A percentile compares a stretch with the other conserved stretches of the same genome.
Evolutionary conservation across 2,329 filamentous ascomycete genomes (phyloP).

Genomic region (Parastagonospora avenae): DNA sequence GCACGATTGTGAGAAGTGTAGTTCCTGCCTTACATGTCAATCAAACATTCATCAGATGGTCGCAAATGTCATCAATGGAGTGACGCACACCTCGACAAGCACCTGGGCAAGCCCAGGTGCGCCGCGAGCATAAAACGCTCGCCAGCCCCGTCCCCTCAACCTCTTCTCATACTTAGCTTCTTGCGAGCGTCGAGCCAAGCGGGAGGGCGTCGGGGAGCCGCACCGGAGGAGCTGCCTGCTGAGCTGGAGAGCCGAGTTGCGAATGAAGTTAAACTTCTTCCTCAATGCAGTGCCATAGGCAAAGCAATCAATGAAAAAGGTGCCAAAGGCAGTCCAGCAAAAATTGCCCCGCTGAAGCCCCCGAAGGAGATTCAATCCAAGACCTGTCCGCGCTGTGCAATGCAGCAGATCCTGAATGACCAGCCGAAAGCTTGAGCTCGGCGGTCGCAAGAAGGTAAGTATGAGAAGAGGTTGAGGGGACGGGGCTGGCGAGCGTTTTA

Average conservation of each 20-base stretch:
- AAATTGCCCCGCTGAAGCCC: slow-evolving; percentile 39
- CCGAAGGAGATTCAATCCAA: slow-evolving; percentile 40
- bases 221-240: no score
- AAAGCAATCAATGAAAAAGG: slow-evolving; percentile 46
- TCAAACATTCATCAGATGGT: no score
- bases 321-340: slow-evolving; percentile 21
- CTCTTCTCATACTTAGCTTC: background rate
- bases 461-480: background rate
- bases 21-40: no score
- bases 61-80: no score
- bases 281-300: slow-evolving; percentile 42
- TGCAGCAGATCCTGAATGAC: slow-evolving; percentile 39
- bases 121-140: no score
- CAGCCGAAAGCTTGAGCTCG: slow-evolving; percentile 36
- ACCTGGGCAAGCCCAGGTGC: no score
- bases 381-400: slow-evolving; percentile 45
- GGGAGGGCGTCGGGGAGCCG: background rate
- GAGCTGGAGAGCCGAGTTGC: background rate
- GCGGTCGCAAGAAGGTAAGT: slow-evolving; percentile 38
- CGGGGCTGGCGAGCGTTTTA: slow-evolving; percentile 1
- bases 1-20: no score
- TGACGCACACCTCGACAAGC: no score
- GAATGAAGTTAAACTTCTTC: slow-evolving; percentile 32
- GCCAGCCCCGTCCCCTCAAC: no score
- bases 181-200: background rate